Base-by-base conservation (phyloP, 306 rosid genomes). In the Citrullus colocynthis region DNA sequence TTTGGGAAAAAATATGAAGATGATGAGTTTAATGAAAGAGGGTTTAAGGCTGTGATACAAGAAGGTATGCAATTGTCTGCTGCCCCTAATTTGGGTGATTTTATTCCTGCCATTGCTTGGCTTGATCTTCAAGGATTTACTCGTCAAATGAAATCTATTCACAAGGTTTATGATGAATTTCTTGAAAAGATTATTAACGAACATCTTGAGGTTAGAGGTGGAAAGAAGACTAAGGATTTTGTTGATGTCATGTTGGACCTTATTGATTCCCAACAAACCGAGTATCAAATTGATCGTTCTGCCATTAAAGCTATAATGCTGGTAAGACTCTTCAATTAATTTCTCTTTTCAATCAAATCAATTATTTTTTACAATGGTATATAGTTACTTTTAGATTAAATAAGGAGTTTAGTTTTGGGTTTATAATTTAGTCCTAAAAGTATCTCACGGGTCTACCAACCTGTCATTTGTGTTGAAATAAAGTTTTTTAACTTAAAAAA, bases 1-100 rank as follows among this genome's bases (percentile, higher is more conserved):
- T 42, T 81, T 17, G 87, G 87, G 74, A 84, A 78, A 82, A 84
- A 84, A 66, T 78, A 81, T 48, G 65, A 10, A 34, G 80, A 66
- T 9, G n/a, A 24, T 5, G 87, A 84, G 4, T 71, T 84, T 8
- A 49, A 70, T 58, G 74, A 78, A 24, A 80, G 75, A 70, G 83
- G 78, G 20, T 76, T 85, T 18, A 62, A 28, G 63, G 59, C 71
- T 71, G 57, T 48, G 13, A 71, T 71, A 6, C 76, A 48, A 45
- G 21, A 71, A 14, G 58, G 36, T 2, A 11, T 45, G 52, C 39
- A 24, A 13, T 44, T 71, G 15, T 14, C 6, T 1, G 76, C 58
- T 17, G 76, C 58, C 0, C 21, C 58, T 71, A 71, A 71, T 28
- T 71, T 71, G 76, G 76, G 57, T 1, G 76, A 71, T 71, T 71